Base-by-base conservation (phyloP, 768 basidiomycete species). In the Trametes cinnabarina region DNA sequence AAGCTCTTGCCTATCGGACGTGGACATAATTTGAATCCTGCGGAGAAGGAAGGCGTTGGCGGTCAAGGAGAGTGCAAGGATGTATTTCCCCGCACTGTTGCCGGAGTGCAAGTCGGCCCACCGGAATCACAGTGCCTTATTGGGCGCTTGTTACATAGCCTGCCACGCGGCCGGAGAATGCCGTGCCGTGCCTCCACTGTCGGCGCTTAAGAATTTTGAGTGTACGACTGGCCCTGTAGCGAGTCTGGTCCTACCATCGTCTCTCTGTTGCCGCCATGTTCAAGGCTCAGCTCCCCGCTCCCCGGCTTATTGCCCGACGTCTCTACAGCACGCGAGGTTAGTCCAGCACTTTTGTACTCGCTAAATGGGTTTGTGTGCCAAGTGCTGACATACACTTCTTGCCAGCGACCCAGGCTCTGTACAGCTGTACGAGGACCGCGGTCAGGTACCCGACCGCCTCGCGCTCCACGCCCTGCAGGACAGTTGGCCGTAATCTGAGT, bases 1-100 rank as follows among this genome's bases (percentile, higher is more conserved):
- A 60, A 92, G 80, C 47, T 94, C 90, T 65, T 82, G 79, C 68
- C 88, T 81, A 68, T 89, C 84, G 65, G 81, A 70, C 47, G 77
- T 69, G 58, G 76, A 68, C 80, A 83, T 83, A 47, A 30, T 41
- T 55, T 25, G n/a, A 43, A 32, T 32, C n/a, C 30, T 32, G 30
- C 48, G 28, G 20, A 30, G 37, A 39, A 8, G 14, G n/a, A 9
- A 39, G 37, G 11, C 7, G 37, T 8, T 39, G 46, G 25, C 23
- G 23, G 37, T 46, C 25, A 5, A 7, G 37, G 40, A 26, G 10
- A n/a, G 41, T 22, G 26, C 4, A 28, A 37, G 32, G 46, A 22
- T n/a, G 51, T 17, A n/a, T 47, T 47, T 47, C 54, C 54, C 54
- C 54, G 54, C 54, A 55, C 46, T 32, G 40, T 32, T 23, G 4